phyloP scores from a whole-genome alignment of 257 asterid genomes.

The Scutellaria barbata region DNA sequence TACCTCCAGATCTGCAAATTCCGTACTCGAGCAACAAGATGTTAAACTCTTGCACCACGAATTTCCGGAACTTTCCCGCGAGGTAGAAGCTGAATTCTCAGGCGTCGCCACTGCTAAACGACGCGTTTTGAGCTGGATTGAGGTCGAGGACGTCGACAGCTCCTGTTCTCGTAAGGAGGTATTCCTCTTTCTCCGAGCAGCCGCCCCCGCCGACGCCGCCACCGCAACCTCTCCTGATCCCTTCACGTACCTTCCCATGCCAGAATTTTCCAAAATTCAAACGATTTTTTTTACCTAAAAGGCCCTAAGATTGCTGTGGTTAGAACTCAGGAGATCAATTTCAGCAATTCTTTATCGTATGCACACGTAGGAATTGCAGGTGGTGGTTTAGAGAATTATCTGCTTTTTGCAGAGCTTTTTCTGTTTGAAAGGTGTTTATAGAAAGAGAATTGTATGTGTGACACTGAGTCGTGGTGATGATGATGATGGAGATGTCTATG shows the following conservation, averaged over 20 bases:
- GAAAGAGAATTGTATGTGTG: conserved; percentile 33
- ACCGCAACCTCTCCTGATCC: conserved; percentile 39
- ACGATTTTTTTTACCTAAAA: not conserved
- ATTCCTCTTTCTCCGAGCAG: conserved; percentile 49
- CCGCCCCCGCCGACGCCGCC: conserved; percentile 34
- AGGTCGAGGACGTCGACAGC: not conserved
- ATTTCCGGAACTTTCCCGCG: conserved; percentile 35
- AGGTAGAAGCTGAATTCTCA: conserved; percentile 21
- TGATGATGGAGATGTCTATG: conserved; percentile 36
- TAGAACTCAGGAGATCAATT: no score
- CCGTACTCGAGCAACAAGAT: not conserved
- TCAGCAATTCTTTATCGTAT: no score
- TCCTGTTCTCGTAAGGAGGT: conserved; percentile 29
- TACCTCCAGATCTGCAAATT: conserved; percentile 63
- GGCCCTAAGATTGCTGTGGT: no score
- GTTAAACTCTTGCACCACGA: not conserved
- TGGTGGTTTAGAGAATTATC: conserved; percentile 37
- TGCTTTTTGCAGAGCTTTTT: conserved; percentile 35
- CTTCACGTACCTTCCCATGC: conserved; percentile 36
- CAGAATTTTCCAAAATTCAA: conserved; percentile 9
- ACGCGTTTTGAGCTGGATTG: conserved; percentile 37
- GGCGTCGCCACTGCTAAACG: no score
- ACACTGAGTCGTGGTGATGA: conserved; percentile 37
- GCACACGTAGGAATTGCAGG: not conserved
- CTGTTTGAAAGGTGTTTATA: conserved; percentile 33